phyloP scores from a whole-genome alignment of 2,329 filamentous ascomycete species.

The Aspergillus sp. region DNA sequence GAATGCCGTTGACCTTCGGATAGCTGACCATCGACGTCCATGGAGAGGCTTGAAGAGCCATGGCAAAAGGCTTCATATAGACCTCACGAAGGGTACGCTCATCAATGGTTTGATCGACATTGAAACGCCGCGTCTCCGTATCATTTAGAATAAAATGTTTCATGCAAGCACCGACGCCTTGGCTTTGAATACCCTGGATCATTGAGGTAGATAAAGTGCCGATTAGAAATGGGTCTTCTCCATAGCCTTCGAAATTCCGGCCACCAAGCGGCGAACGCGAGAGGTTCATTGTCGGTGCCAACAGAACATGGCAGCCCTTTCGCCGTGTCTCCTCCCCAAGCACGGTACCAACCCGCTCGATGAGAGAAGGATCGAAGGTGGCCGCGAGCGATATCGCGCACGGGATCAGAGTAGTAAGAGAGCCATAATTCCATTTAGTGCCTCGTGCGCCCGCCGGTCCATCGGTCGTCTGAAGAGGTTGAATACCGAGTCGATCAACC shows the following conservation, averaged over 20 bases:
- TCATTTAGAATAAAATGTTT: conserved; percentile 61
- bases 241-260: conserved; percentile 82
- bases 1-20: conserved; percentile 14
- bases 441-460: conserved; percentile 69
- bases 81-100: conserved; percentile 17
- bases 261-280: conserved; percentile 80
- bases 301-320: conserved; percentile 69
- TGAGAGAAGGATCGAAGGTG: conserved; percentile 71
- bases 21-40: conserved; percentile 17
- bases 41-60: conserved; percentile 9
- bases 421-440: conserved; percentile 66
- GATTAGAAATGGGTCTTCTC: conserved; percentile 75
- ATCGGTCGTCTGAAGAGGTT: conserved; percentile 65
- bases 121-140: conserved; percentile 44
- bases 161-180: conserved; percentile 72
- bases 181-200: conserved; percentile 69
- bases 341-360: conserved; percentile 67
- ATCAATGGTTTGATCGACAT: conserved; percentile 1
- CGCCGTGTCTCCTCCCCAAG: conserved; percentile 71
- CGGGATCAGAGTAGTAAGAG: conserved; percentile 72
- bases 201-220: conserved; percentile 71
- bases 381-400: conserved; percentile 76
- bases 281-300: conserved; percentile 78
- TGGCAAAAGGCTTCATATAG: conserved; percentile 15
- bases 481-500: conserved; percentile 62